Evolutionary conservation across 805 yeast species (phyloP), one percentile per base, ranked within the genome.

Genomic region (Starmerella roubikii): DNA sequence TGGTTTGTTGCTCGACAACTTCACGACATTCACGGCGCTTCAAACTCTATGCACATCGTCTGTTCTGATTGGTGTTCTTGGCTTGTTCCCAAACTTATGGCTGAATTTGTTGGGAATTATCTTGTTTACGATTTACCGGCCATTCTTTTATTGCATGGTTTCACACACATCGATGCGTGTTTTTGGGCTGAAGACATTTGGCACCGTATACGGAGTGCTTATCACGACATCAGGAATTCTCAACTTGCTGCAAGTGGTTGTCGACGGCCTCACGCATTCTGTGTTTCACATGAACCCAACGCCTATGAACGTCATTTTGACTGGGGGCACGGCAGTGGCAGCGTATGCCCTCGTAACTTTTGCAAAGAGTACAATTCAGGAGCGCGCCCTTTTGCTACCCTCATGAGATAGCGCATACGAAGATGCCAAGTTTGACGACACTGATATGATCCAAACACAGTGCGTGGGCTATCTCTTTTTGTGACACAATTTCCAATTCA

Each of bases 81-180:
- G 95, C 0, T 58, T 83, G 23, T 49, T 80, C 26, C 65, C 78
- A 3, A 47, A 50, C 34, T 53, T 57, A 17, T 45, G 58, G 27
- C 66, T 72, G 2, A 85, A 86, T 30, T 66, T 79, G 34, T 32
- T 70, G 1, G 94, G 93, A 3, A 79, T 86, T 32, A 48, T 74
- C 2, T 47, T 80, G 23, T 62, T 86, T 48, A 95, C 83, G 9
- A 65, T 81, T 1, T 85, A 81, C 59, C 69, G 97, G 57, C 95
- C 97, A 10, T 81, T 86, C 54, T 85, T 81, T 54, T 88, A 86
- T 59, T 86, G 97, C 1, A 81, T 93, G 2, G 83, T 85, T 7
- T 80, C 94, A 1, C 96, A 88, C 58, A 83, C 76, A 56, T 72
- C 85, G 52, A 93, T 94, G 22, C 86, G 86, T 55, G 88, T 86